Evolutionary conservation across 148 eudicot species (phyloP).

Genomic region (Fagopyrum homotropicum): DNA sequence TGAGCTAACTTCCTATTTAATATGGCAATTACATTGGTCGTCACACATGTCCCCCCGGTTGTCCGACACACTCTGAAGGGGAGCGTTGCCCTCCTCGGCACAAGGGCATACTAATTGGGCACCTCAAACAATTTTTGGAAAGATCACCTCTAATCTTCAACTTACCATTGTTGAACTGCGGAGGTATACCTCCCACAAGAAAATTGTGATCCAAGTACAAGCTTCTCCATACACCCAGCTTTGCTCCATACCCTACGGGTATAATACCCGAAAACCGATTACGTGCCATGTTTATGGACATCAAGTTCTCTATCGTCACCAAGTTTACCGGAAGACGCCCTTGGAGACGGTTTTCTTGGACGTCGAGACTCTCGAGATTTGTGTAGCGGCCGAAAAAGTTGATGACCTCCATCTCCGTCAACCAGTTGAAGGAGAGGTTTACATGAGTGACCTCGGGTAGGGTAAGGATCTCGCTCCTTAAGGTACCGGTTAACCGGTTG

Average conservation of each 20-base stretch:
- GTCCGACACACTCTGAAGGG: constrained; percentile 32
- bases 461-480: constrained; percentile 32
- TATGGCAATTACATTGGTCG: too few species aligned
- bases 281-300: constrained; percentile 35
- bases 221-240: constrained; percentile 46
- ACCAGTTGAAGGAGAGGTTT: constrained; percentile 49
- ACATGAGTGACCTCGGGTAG: constrained; percentile 34
- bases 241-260: constrained; percentile 41
- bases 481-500: constrained; percentile 48
- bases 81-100: constrained; percentile 71
- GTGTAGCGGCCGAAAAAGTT: constrained; percentile 24
- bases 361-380: constrained; percentile 39
- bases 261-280: constrained; percentile 56
- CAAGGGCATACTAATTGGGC: constrained; percentile 33
- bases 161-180: constrained; percentile 19
- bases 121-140: constrained; percentile 57
- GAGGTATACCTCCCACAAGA: constrained; percentile 50
- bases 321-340: constrained; percentile 52
- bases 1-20: too few species aligned
- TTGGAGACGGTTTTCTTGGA: constrained; percentile 41
- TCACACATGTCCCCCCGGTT: background rate
- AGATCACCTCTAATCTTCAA: constrained; percentile 37
- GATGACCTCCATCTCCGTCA: constrained; percentile 39
- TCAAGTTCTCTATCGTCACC: constrained; percentile 39
- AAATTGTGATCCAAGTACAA: constrained; percentile 55